phyloP scores from a whole-genome alignment of 1,139 yeast genomes.

The Hyphopichia khmerensis region DNA sequence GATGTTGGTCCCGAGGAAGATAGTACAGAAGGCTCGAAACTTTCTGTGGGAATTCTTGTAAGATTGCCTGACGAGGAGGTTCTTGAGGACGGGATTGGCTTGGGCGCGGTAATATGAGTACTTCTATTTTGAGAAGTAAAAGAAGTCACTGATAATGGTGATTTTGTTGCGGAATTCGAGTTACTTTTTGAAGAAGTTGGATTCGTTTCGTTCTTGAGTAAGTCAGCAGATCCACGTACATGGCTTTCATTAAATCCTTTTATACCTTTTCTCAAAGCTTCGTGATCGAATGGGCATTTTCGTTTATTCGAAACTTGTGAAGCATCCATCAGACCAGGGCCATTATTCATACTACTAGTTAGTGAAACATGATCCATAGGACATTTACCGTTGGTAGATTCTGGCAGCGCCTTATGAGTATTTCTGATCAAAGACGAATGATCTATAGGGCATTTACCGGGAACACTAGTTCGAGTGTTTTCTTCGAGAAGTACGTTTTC shows the following conservation, averaged over 20 bases:
- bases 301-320: conserved; percentile 11
- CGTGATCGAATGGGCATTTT: conserved; percentile 37
- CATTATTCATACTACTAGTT: not conserved
- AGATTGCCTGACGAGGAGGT: no score
- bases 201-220: not conserved
- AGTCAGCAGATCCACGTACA: conserved; percentile 14
- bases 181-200: not conserved
- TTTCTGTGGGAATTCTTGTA: no score
- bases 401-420: not conserved
- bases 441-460: conserved; percentile 18
- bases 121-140: no score
- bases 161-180: no score
- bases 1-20: no score
- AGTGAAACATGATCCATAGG: not conserved
- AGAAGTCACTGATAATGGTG: no score
- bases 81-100: no score
- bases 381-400: conserved; percentile 1
- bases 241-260: conserved; percentile 25
- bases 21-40: no score
- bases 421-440: conserved; percentile 6
- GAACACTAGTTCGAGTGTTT: not conserved
- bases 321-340: not conserved
- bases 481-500: not conserved
- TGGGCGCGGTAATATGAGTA: no score
- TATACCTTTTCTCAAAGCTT: conserved; percentile 13